Evolutionary conservation across 305 asterid species (phyloP).

Genomic region (Plantago coronopus): DNA sequence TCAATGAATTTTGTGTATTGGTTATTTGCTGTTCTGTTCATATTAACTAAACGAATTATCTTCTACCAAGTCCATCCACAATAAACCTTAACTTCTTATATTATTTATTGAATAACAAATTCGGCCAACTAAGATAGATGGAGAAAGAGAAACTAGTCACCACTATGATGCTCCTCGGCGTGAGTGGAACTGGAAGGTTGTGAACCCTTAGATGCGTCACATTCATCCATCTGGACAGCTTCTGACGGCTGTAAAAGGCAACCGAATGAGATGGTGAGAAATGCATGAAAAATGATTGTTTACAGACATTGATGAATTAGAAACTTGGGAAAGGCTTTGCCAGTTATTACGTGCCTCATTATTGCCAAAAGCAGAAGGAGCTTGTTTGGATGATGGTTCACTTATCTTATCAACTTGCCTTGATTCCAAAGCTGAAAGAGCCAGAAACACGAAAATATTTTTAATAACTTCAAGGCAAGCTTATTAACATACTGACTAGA

Average conservation of each 20-base stretch:
- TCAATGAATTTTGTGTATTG: not conserved
- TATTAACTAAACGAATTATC: not conserved
- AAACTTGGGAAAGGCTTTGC: not conserved
- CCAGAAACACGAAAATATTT: not conserved
- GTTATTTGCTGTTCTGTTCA: slow-evolving; percentile 5
- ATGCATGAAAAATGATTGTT: not conserved
- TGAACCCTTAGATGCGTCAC: slow-evolving; percentile 1
- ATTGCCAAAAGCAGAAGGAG: slow-evolving; percentile 1
- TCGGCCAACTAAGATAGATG: not conserved
- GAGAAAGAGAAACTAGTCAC: not conserved
- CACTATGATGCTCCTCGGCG: slow-evolving; percentile 9
- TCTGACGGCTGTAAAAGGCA: slow-evolving; percentile 1
- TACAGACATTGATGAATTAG: not conserved
- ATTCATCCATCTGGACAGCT: slow-evolving; percentile 12
- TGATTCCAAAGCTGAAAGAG: slow-evolving; percentile 4
- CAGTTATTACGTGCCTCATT: slow-evolving; percentile 4
- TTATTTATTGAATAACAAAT: not conserved
- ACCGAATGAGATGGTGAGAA: not conserved
- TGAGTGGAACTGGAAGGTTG: slow-evolving; percentile 5
- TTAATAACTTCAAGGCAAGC: not conserved
- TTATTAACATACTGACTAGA: not conserved
- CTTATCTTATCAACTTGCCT: slow-evolving; percentile 3
- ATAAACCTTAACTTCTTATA: not conserved
- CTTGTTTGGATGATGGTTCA: slow-evolving; percentile 5
- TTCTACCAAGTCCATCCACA: not conserved